Evolutionary conservation across 306 rosid species (phyloP).

Genomic region (Vachellia collinsii): DNA sequence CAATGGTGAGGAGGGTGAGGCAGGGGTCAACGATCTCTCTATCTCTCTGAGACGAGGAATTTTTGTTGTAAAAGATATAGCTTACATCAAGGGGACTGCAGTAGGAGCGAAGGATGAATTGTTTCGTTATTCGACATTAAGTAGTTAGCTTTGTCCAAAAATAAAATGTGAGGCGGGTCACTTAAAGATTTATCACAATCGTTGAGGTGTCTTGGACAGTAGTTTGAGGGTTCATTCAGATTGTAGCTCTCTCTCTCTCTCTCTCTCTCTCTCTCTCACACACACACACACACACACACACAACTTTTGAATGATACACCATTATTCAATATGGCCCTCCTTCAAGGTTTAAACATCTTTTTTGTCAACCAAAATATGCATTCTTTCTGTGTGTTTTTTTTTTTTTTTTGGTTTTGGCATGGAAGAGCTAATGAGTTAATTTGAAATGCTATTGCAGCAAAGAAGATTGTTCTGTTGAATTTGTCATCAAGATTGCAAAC

Average conservation of each 20-base stretch:
- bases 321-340: background rate
- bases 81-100: background rate
- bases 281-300: no score
- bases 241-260: background rate
- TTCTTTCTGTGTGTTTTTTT: no score
- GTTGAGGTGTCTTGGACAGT: background rate
- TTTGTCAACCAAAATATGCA: background rate
- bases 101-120: background rate
- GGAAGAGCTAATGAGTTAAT: constrained; percentile 32
- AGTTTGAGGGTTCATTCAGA: background rate
- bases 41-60: background rate
- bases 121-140: background rate
- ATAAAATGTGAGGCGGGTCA: background rate
- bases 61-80: no score
- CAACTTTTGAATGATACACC: background rate
- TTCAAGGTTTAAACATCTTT: background rate
- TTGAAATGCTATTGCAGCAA: constrained; percentile 51
- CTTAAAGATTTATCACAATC: background rate
- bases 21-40: background rate
- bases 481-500: background rate
- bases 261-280: background rate
- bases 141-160: constrained; percentile 3
- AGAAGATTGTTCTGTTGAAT: constrained; percentile 64
- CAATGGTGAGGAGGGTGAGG: background rate
- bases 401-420: background rate